phyloP scores from a whole-genome alignment of 306 rosid genomes.

The Cicer bijugum region DNA sequence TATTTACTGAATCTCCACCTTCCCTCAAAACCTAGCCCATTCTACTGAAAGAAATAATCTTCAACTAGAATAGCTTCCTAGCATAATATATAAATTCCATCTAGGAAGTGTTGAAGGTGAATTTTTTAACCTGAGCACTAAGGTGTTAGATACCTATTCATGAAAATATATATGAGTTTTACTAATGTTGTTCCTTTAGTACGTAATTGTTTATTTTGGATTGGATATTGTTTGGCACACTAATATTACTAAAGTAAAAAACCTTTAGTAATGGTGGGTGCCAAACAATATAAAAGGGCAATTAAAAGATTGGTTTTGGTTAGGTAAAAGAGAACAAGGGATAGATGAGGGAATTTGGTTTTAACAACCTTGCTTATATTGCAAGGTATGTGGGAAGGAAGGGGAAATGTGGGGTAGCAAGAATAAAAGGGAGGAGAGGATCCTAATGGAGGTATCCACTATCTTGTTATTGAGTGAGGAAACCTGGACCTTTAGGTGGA shows the following conservation, averaged over 20 bases:
- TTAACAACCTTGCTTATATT: no score
- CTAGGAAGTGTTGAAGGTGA: background rate
- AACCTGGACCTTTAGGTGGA: background rate
- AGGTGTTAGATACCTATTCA: background rate
- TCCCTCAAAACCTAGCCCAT: constrained; percentile 4
- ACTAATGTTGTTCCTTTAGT: background rate
- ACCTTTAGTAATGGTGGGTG: no score
- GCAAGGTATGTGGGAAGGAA: background rate
- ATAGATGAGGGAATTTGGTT: no score
- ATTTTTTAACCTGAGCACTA: background rate
- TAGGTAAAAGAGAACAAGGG: background rate
- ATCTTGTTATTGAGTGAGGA: background rate
- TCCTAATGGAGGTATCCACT: background rate
- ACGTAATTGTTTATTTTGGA: constrained; percentile 4
- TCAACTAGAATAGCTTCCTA: background rate
- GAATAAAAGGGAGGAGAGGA: background rate
- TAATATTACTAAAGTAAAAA: background rate
- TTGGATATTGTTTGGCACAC: background rate
- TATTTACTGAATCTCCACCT: constrained; percentile 24
- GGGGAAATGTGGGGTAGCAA: background rate
- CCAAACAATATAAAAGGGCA: background rate
- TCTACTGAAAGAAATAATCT: constrained; percentile 29
- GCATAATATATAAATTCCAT: background rate
- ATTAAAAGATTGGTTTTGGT: background rate
- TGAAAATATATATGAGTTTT: background rate